Percentiles rank a stretch among this genome's conserved stretches.
phyloP scores from a whole-genome alignment of 257 asterid species.

The Lithospermum erythrorhizon region DNA sequence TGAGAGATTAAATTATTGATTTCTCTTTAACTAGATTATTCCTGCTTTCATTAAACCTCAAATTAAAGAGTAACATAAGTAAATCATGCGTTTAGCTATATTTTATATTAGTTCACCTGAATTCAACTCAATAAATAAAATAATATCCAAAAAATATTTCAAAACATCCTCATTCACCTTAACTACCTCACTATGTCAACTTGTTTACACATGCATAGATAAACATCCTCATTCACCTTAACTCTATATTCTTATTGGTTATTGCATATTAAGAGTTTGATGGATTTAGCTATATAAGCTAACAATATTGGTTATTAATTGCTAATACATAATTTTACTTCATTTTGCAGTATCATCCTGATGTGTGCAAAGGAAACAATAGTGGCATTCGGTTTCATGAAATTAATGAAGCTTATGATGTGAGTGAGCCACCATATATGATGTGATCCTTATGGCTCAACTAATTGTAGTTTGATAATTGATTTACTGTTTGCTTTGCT shows the following conservation, averaged over 20 bases:
- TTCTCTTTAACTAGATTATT: too few species aligned
- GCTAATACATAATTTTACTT: not conserved
- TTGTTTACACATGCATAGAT: too few species aligned
- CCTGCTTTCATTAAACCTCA: too few species aligned
- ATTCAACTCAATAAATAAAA: too few species aligned
- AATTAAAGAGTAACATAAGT: too few species aligned
- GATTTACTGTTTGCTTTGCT: not conserved
- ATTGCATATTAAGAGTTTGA: not conserved
- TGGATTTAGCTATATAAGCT: not conserved
- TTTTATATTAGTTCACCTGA: too few species aligned
- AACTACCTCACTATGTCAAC: too few species aligned
- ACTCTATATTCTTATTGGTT: not conserved
- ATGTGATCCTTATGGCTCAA: not conserved
- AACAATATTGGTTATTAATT: not conserved
- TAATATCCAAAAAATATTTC: too few species aligned
- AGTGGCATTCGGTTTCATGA: slow-evolving; percentile 48
- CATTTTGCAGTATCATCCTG: slow-evolving; percentile 82
- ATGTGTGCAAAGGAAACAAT: slow-evolving; percentile 73
- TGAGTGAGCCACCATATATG: slow-evolving; percentile 17
- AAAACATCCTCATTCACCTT: too few species aligned
- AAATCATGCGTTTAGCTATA: too few species aligned
- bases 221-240: too few species aligned
- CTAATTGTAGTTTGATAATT: not conserved
- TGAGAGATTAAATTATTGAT: too few species aligned
- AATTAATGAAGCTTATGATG: slow-evolving; percentile 78